Evolutionary conservation across 1,284 basidiomycete genomes (phyloP), one percentile per base, ranked within the genome.

Genomic region (Testicularia cyperi): DNA sequence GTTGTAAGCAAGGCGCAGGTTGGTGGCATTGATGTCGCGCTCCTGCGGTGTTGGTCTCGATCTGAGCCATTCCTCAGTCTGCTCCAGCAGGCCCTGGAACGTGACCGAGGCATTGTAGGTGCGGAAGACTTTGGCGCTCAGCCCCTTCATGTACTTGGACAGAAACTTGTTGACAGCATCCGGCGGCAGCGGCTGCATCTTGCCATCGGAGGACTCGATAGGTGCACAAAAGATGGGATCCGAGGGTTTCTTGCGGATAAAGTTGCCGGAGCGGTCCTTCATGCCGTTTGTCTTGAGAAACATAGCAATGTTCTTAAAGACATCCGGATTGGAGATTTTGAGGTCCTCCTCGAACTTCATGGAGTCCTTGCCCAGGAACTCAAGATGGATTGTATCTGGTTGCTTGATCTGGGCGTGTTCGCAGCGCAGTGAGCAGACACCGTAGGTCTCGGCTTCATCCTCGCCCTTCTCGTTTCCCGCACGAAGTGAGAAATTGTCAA

Each of bases 221-320:
- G 68, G 65, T 1, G 68, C 68, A 18, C 65, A 95, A 72, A 99
- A 98, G 44, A 98, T 78, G 57, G 87, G 85, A 74, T 98, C 94
- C 13, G 85, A 85, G 49, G 89, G 87, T 41, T 83, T 82, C 81
- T 97, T 97, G 68, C 87, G 87, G 20, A 89, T 84, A 72, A 91
- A 91, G 77, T 85, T 85, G 34, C 73, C 73, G 10, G 54, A 44
- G 20, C 43, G 39, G 39, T 72, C 68, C 48, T 72, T 66, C 34
- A 56, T 63, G 15, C 64, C 70, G 39, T 65, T 64, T 18, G 70
- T 68, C 43, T 67, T 65, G 37, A 65, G 52, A 44, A 76, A 76
- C 65, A 69, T 66, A 38, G 65, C 60, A 14, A 76, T 65, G 48
- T 76, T 76, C 43, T 72, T 72, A 51, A 68, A 76, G 32, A 76